Base-by-base conservation (phyloP, 75 land plant genomes). In the Pseudotsuga menziesii region DNA sequence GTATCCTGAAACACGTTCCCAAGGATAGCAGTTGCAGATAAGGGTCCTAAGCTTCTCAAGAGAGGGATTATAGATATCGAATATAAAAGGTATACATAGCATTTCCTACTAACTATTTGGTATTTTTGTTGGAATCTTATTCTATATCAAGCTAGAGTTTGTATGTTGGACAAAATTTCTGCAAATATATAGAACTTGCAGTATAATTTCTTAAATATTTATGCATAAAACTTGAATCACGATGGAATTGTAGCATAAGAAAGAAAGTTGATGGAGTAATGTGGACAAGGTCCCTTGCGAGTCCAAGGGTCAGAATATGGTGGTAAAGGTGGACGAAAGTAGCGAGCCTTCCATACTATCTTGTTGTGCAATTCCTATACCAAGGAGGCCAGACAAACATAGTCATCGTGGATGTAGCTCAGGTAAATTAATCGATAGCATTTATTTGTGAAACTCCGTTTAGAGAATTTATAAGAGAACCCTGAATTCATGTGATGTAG, bases 371-470 rank as follows among this genome's bases (percentile, higher is more conserved):
- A 66, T 57, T 90, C 61, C 78, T 90, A 11, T 88, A 81, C 62
- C 92, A 88, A 78, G 92, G 89, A 41, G 92, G 92, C 48, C 89
- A 90, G n/a, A 90, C 92, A 7, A 88, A 90, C 57, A 83, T 90
- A 41, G 82, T 85, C 1, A 77, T 29, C 17, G 78, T 82, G 16
- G 92, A 90, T 77, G 88, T 90, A 0, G 88, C 91, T 59, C 57
- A 71, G 86, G 88, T 88, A 70, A 55, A 26, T 44, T 44, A 7
- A 8, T 44, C 0, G 0, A 32, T 17, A 41, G 19, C 29, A 36
- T 44, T 7, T 5, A 6, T 44, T 44, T 44, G 6, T 44, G 48
- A 44, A 44, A 44, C 1, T 44, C 8, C 7, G 8, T 6, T 5
- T 4, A 41, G 41, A 5, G 52, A 0, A 25, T 29, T 29, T 29